Percentiles rank a stretch among this genome's conserved stretches.
These are phyloP conservation scores for Blastobotrys mokoenaii DNA, from an alignment of 805 yeast genomes.

Conservation along the genomic window DNA sequence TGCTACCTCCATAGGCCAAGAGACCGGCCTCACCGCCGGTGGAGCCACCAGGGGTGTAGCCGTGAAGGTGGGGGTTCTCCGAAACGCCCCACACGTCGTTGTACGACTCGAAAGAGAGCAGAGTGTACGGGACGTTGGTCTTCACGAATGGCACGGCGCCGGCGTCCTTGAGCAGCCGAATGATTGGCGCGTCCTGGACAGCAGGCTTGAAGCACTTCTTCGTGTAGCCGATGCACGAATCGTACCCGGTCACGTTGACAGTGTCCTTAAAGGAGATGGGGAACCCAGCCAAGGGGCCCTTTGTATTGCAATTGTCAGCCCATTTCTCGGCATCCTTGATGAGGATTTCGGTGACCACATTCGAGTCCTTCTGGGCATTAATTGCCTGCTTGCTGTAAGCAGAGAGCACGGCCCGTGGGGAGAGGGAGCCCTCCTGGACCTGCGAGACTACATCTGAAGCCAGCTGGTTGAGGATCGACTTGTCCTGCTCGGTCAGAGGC, in stretches of 20 bases:
- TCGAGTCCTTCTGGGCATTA: constrained; percentile 49
- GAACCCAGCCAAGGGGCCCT: constrained; percentile 55
- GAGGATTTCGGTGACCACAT: constrained; percentile 52
- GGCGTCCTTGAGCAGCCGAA: constrained; percentile 37
- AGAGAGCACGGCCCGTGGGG: constrained; percentile 44
- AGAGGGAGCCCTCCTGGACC: constrained; percentile 39
- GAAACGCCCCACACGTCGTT: constrained; percentile 48
- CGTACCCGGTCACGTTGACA: constrained; percentile 39
- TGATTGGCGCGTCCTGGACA: constrained; percentile 33
- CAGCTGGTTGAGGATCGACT: constrained; percentile 31
- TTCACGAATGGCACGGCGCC: constrained; percentile 50
- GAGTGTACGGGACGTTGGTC: constrained; percentile 48
- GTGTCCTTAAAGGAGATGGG: constrained; percentile 60
- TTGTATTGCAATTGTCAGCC: constrained; percentile 42
- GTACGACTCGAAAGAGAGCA: constrained; percentile 48
- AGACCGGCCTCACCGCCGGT: constrained; percentile 47
- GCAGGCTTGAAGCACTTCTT: constrained; percentile 34
- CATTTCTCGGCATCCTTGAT: constrained; percentile 62
- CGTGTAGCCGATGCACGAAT: constrained; percentile 45
- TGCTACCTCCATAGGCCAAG: constrained; percentile 38
- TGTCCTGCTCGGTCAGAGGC: constrained; percentile 30
- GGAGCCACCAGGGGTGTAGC: constrained; percentile 45
- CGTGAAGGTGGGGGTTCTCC: constrained; percentile 40
- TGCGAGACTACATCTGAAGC: constrained; percentile 36
- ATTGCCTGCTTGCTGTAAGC: constrained; percentile 63